Percentiles rank a stretch among this genome's conserved stretches.
Conservation (phyloP, 2,329 filamentous ascomycete species). For the Aureobasidium uvarum region DNA sequence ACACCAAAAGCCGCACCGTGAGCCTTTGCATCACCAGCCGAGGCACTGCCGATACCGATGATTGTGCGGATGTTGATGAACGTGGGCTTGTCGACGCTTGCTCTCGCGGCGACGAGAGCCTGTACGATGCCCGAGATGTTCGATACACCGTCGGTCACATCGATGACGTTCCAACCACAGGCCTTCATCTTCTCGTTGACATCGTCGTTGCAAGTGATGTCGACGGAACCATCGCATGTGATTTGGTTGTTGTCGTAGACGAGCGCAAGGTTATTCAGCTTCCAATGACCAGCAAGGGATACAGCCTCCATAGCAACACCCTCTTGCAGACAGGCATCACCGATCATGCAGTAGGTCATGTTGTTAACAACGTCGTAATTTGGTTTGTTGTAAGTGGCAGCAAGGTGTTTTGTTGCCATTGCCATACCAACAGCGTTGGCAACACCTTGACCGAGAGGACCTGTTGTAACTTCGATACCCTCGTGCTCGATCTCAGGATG, state of each 20-base stretch:
- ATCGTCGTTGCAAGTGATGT: conserved; percentile 55
- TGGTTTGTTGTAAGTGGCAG: conserved; percentile 54
- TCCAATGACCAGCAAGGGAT: conserved; percentile 56
- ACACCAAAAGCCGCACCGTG: conserved; percentile 59
- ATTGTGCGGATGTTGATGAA: conserved; percentile 59
- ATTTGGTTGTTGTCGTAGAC: conserved; percentile 62
- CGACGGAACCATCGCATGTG: conserved; percentile 58
- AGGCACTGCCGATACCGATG: conserved; percentile 54
- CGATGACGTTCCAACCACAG: conserved; percentile 56
- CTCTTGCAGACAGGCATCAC: conserved; percentile 59
- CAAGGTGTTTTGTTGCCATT: conserved; percentile 58
- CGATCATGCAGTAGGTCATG: conserved; percentile 57
- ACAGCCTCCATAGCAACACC: conserved; percentile 59
- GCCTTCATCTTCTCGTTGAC: conserved; percentile 59
- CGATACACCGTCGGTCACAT: conserved; percentile 55
- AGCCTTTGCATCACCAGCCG: conserved; percentile 53
- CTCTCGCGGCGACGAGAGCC: conserved; percentile 45
- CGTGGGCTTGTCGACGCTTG: conserved; percentile 47
- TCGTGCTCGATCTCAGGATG: conserved; percentile 56
- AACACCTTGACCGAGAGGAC: conserved; percentile 58
- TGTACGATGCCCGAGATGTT: conserved; percentile 52
- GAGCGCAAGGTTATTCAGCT: conserved; percentile 56
- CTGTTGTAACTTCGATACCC: conserved; percentile 60
- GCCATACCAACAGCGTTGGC: conserved; percentile 61
- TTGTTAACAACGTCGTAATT: conserved; percentile 52